Conservation (phyloP, 2,329 filamentous ascomycete species). For the Alternaria solani region DNA sequence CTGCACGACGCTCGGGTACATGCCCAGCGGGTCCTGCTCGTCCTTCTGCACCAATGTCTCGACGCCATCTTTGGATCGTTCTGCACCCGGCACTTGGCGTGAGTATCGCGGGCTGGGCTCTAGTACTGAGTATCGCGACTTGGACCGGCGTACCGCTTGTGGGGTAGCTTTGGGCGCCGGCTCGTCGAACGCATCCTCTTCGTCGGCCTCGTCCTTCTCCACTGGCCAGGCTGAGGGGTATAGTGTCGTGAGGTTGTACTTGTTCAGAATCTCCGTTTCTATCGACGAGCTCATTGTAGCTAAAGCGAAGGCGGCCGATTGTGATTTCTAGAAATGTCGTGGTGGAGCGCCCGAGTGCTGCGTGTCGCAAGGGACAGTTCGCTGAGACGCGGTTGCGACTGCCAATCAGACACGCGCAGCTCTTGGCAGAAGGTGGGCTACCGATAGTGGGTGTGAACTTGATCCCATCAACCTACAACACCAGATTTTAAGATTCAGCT, state of each 20-base stretch:
- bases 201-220: slow-evolving; percentile 74
- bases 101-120: slow-evolving; percentile 76
- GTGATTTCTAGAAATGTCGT: slow-evolving; percentile 3
- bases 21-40: slow-evolving; percentile 91
- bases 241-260: slow-evolving; percentile 83
- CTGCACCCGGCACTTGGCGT: slow-evolving; percentile 72
- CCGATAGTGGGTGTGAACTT: too few relatives aligned
- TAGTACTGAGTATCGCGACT: slow-evolving; percentile 84
- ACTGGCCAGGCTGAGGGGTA: slow-evolving; percentile 87
- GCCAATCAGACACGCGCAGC: slow-evolving; percentile 33
- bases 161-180: slow-evolving; percentile 26
- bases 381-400: slow-evolving; percentile 28
- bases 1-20: slow-evolving; percentile 83
- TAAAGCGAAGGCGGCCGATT: slow-evolving; percentile 5
- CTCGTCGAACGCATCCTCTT: slow-evolving; percentile 64
- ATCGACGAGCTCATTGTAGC: slow-evolving; percentile 40
- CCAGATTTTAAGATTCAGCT: too few relatives aligned
- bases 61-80: slow-evolving; percentile 72
- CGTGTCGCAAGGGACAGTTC: slow-evolving; percentile 23
- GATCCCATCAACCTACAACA: too few relatives aligned
- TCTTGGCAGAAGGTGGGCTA: slow-evolving; percentile 19
- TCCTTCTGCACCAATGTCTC: slow-evolving; percentile 87
- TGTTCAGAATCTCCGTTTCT: slow-evolving; percentile 80
- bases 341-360: slow-evolving; percentile 10
- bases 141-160: slow-evolving; percentile 62